Evolutionary conservation across 2,329 filamentous ascomycete genomes (phyloP).

Genomic region (Hymenoscyphus fraxineus): DNA sequence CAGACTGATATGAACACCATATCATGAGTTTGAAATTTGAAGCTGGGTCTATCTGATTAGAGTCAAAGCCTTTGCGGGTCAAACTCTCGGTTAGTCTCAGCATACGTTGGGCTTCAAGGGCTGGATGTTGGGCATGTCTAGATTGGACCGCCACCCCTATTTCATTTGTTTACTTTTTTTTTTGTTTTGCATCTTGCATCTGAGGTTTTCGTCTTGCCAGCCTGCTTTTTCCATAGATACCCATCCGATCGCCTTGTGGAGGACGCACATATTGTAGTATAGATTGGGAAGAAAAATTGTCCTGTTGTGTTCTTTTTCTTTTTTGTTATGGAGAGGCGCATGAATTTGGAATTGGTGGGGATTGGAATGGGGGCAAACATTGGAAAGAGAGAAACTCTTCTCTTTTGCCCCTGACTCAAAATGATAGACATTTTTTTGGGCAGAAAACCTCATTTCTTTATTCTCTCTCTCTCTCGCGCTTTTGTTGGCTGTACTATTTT

Average conservation of each 20-base stretch:
- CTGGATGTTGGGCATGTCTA: conserved; percentile 3
- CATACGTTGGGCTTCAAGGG: background rate
- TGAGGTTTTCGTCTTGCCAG: background rate
- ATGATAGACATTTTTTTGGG: background rate
- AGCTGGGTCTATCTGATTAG: background rate
- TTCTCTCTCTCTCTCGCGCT: background rate
- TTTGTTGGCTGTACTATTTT: background rate
- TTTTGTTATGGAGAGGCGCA: background rate
- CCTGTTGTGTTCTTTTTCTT: background rate
- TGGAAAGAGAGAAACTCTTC: background rate
- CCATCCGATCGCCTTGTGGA: background rate
- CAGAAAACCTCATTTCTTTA: background rate
- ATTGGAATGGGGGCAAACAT: background rate
- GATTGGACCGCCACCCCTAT: background rate
- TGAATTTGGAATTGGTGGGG: conserved; percentile 1
- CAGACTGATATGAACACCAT: conserved; percentile 21
- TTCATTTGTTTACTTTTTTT: background rate
- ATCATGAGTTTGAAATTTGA: conserved; percentile 14
- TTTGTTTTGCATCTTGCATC: conserved; percentile 2
- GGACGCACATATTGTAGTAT: conserved; percentile 3
- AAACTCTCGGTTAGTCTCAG: background rate
- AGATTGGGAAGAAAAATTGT: conserved; percentile 7
- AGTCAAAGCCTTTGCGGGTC: background rate
- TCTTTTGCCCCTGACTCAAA: background rate
- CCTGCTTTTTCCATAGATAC: conserved; percentile 6